Evolutionary conservation across 2,329 filamentous ascomycete genomes (phyloP).

Genomic region (Xylariales sp.): DNA sequence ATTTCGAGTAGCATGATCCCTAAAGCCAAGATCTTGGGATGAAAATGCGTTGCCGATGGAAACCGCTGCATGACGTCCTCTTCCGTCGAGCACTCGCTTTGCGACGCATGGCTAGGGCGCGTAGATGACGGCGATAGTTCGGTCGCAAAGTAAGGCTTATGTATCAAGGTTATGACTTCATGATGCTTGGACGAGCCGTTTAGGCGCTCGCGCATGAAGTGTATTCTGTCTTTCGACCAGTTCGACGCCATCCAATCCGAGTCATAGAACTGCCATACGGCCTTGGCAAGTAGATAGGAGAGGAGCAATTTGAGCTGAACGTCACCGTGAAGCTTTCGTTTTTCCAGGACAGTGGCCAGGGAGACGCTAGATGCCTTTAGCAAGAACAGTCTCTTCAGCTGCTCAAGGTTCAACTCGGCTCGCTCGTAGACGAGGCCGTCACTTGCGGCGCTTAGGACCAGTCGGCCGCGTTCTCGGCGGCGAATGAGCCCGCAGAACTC

Average conservation of each 20-base stretch:
- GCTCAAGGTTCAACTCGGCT: neutral
- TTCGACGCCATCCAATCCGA: neutral
- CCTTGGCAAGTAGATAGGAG: neutral
- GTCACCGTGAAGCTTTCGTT: neutral
- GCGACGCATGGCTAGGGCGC: no score
- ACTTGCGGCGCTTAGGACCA: constrained; percentile 2
- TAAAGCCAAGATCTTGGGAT: constrained; percentile 14
- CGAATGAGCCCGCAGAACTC: constrained; percentile 8
- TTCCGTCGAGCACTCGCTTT: no score
- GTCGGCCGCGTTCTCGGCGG: neutral
- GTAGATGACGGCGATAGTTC: no score
- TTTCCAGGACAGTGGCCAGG: neutral
- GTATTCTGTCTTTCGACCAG: constrained; percentile 11
- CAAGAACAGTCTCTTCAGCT: neutral
- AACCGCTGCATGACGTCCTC: neutral
- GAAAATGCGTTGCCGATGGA: constrained; percentile 1
- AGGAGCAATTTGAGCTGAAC: constrained; percentile 11
- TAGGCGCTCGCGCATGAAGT: constrained; percentile 11
- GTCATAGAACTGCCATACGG: constrained; percentile 9
- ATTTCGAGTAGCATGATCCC: constrained; percentile 16
- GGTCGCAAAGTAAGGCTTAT: no score
- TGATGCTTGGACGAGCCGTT: neutral
- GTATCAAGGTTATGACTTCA: constrained; percentile 2
- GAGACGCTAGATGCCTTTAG: constrained; percentile 1
- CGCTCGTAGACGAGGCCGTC: constrained; percentile 4